Evolutionary conservation across 1,284 basidiomycete genomes (phyloP).

Genomic region (Xanthoconium separans): DNA sequence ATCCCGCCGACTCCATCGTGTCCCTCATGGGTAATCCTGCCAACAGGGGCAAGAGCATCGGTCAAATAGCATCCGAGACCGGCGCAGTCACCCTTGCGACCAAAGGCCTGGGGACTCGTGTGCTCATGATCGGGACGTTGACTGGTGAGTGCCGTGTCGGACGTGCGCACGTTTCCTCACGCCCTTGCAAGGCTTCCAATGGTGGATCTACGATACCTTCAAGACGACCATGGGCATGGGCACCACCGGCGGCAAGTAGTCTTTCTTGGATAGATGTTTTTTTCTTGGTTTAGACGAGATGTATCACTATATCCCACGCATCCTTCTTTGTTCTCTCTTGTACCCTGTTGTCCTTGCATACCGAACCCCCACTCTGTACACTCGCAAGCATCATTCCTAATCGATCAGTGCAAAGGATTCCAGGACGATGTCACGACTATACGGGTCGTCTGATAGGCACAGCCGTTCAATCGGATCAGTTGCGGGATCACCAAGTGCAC

Average conservation of each 20-base stretch:
- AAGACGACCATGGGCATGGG: conserved; percentile 78
- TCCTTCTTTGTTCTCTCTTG: too few relatives aligned
- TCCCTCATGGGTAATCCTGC: conserved; percentile 75
- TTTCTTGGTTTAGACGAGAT: too few relatives aligned
- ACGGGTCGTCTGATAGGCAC: too few relatives aligned
- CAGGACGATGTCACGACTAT: too few relatives aligned
- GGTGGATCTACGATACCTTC: conserved; percentile 87
- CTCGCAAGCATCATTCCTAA: too few relatives aligned
- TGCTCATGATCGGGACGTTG: conserved; percentile 78
- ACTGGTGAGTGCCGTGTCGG: conserved; percentile 43
- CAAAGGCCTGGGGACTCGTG: conserved; percentile 79
- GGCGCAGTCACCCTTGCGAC: conserved; percentile 62
- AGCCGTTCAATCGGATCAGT: too few relatives aligned
- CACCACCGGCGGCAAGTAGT: conserved; percentile 80
- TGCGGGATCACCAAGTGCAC: too few relatives aligned
- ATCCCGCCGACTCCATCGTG: conserved; percentile 78
- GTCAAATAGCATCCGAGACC: conserved; percentile 66
- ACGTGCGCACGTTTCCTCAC: background rate
- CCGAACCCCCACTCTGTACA: too few relatives aligned
- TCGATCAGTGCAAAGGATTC: too few relatives aligned
- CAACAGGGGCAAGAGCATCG: conserved; percentile 74
- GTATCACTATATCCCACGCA: too few relatives aligned
- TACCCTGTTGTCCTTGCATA: too few relatives aligned
- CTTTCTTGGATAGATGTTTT: too few relatives aligned
- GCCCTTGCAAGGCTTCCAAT: conserved; percentile 63